Evolutionary conservation across 108 stramenopile genomes (phyloP).

Genomic region (Craspedostauros australis): DNA sequence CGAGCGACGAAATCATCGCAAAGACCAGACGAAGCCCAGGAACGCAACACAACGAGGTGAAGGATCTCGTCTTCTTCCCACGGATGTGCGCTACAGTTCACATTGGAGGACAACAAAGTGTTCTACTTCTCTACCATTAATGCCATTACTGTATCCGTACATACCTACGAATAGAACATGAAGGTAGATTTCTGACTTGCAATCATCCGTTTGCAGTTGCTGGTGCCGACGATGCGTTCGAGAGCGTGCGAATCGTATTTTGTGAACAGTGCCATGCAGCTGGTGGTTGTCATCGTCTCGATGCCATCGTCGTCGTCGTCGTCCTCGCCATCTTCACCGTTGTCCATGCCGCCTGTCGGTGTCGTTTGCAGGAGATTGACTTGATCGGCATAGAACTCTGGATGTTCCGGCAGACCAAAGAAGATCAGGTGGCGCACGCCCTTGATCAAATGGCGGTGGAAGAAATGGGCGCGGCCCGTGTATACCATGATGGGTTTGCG

Average conservation of each 20-base stretch:
- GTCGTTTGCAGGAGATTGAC: slow-evolving; percentile 65
- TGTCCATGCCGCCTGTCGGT: slow-evolving; percentile 12
- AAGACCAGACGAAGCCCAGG: too few relatives aligned
- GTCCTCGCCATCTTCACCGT: slow-evolving; percentile 18
- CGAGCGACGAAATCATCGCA: too few relatives aligned
- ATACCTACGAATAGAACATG: slow-evolving; percentile 42
- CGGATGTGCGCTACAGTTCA: too few relatives aligned
- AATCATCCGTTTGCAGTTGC: slow-evolving; percentile 62
- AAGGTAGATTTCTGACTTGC: slow-evolving; percentile 64
- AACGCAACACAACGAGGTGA: too few relatives aligned
- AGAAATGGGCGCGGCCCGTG: slow-evolving; percentile 93
- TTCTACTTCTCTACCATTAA: too few relatives aligned
- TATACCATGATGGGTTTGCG: slow-evolving; percentile 87
- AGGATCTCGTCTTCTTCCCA: too few relatives aligned
- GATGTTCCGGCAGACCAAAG: slow-evolving; percentile 89
- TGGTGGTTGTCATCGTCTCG: slow-evolving; percentile 21
- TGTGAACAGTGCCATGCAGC: slow-evolving; percentile 76
- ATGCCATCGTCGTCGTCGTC: slow-evolving; percentile 17
- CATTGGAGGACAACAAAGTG: too few relatives aligned
- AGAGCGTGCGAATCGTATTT: slow-evolving; percentile 87
- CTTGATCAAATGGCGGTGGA: slow-evolving; percentile 82
- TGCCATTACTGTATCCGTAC: not conserved
- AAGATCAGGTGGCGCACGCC: slow-evolving; percentile 87
- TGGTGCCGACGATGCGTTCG: slow-evolving; percentile 85
- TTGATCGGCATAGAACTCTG: slow-evolving; percentile 85